A percentile compares a stretch with the other conserved stretches of the same genome.
Evolutionary conservation across 2,329 filamentous ascomycete species (phyloP).

Genomic region (Nothomitra cinnamomea): DNA sequence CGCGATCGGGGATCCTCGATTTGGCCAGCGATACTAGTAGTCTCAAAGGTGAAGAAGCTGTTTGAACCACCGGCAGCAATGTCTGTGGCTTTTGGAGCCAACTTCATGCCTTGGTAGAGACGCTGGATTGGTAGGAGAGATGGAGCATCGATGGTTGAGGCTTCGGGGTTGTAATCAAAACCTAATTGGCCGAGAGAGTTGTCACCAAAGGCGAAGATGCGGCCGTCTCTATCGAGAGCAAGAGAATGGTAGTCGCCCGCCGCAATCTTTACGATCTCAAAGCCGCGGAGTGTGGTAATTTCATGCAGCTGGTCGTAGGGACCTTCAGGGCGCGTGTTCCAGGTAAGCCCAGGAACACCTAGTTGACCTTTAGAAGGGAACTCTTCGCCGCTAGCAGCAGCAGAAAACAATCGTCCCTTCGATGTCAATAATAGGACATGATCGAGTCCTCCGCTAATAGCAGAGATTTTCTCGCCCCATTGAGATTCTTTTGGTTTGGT

Average conservation of each 20-base stretch:
- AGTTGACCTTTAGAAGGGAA: constrained; percentile 77
- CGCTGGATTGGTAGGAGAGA: constrained; percentile 51
- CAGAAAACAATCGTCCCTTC: constrained; percentile 70
- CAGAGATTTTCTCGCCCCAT: constrained; percentile 55
- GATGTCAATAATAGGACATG: constrained; percentile 77
- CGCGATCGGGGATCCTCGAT: constrained; percentile 24
- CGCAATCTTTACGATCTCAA: constrained; percentile 57
- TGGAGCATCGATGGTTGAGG: constrained; percentile 49
- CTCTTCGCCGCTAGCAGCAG: constrained; percentile 60
- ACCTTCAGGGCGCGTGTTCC: constrained; percentile 58
- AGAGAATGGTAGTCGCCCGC: constrained; percentile 77
- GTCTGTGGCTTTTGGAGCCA: constrained; percentile 49
- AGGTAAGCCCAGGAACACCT: constrained; percentile 68
- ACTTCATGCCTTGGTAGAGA: constrained; percentile 51
- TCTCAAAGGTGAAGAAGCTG: constrained; percentile 76
- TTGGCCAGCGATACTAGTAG: constrained; percentile 37
- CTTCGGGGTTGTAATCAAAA: constrained; percentile 48
- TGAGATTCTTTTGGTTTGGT: constrained; percentile 47
- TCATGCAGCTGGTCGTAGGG: constrained; percentile 73
- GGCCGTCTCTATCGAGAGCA: constrained; percentile 56
- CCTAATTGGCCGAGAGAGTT: constrained; percentile 85
- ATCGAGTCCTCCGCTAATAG: constrained; percentile 64
- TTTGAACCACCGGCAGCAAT: constrained; percentile 77
- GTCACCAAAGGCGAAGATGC: constrained; percentile 76
- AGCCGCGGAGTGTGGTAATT: constrained; percentile 51